These are phyloP conservation scores for Triangularia verruculosa DNA, from an alignment of 2,329 filamentous ascomycete species.

Conservation along the genomic window DNA sequence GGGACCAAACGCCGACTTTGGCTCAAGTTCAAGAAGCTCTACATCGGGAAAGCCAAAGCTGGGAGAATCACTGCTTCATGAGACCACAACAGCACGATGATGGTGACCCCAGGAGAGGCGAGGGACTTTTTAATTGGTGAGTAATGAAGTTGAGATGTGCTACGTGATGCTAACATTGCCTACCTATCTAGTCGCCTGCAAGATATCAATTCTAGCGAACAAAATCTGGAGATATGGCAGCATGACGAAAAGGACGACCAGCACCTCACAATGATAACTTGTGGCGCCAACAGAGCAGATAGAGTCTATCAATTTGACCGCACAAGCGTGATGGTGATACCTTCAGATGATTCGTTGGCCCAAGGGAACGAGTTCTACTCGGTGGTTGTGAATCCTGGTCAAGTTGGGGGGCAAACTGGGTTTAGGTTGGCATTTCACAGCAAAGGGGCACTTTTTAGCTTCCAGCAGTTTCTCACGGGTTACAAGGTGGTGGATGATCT, in stretches of 20 bases:
- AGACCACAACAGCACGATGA: not conserved
- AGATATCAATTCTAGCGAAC: not conserved
- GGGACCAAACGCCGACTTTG: not conserved
- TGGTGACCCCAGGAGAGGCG: conserved; percentile 7
- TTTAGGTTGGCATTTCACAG: conserved; percentile 8
- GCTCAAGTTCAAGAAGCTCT: not conserved
- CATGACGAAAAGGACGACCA: not conserved
- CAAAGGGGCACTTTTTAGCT: conserved; percentile 14
- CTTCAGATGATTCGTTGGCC: not conserved
- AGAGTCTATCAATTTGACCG: conserved; percentile 9
- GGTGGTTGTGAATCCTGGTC: not conserved
- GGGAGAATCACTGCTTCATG: conserved; percentile 1
- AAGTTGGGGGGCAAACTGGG: not conserved
- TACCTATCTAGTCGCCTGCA: not conserved
- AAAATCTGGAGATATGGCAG: not conserved
- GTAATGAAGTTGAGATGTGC: not conserved
- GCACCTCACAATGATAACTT: not conserved
- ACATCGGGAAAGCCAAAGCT: not conserved
- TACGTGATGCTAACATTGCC: not conserved
- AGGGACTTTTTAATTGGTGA: conserved; percentile 10
- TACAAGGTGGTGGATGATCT: conserved; percentile 22
- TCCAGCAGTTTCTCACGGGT: conserved; percentile 20
- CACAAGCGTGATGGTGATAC: not conserved
- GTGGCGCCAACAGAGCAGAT: conserved; percentile 1
- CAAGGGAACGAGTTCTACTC: not conserved